Evolutionary conservation across 768 basidiomycete genomes (phyloP).

Genomic region (Amanita thiersii): DNA sequence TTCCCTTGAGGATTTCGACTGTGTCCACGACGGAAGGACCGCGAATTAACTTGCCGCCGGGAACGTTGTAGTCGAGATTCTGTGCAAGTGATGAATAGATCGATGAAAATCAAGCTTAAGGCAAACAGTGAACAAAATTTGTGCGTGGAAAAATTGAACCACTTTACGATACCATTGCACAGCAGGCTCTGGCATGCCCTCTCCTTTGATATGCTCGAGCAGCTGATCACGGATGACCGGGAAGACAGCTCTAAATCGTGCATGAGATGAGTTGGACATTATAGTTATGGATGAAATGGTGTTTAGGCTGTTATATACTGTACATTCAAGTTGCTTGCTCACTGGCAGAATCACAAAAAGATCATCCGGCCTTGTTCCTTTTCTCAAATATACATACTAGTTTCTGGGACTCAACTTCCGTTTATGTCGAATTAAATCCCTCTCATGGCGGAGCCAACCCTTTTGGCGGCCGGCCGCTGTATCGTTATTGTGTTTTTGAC

Average conservation of each 20-base stretch:
- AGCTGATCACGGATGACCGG: constrained; percentile 70
- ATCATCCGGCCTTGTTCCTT: too few relatives aligned
- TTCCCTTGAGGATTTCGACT: constrained; percentile 77
- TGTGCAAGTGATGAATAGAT: constrained; percentile 21
- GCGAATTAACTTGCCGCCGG: constrained; percentile 92
- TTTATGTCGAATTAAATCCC: too few relatives aligned
- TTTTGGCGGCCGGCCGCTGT: too few relatives aligned
- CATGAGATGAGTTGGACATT: constrained; percentile 1
- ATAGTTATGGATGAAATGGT: too few relatives aligned
- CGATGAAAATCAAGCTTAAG: not conserved
- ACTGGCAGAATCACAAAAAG: too few relatives aligned
- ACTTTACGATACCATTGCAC: constrained; percentile 81
- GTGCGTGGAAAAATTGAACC: constrained; percentile 10
- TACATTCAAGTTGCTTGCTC: too few relatives aligned
- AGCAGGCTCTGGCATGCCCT: constrained; percentile 81
- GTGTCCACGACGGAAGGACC: constrained; percentile 96
- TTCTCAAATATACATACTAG: too few relatives aligned
- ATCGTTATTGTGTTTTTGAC: too few relatives aligned
- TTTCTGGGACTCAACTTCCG: too few relatives aligned
- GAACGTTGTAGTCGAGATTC: constrained; percentile 92
- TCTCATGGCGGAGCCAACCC: too few relatives aligned
- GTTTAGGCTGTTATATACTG: too few relatives aligned
- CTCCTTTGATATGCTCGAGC: constrained; percentile 50
- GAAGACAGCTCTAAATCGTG: constrained; percentile 66
- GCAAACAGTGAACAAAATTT: too few relatives aligned